A percentile compares a stretch with the other conserved stretches of the same genome.
Conservation (phyloP, 1,284 basidiomycete species). For the Paramarasmius palmivorus region DNA sequence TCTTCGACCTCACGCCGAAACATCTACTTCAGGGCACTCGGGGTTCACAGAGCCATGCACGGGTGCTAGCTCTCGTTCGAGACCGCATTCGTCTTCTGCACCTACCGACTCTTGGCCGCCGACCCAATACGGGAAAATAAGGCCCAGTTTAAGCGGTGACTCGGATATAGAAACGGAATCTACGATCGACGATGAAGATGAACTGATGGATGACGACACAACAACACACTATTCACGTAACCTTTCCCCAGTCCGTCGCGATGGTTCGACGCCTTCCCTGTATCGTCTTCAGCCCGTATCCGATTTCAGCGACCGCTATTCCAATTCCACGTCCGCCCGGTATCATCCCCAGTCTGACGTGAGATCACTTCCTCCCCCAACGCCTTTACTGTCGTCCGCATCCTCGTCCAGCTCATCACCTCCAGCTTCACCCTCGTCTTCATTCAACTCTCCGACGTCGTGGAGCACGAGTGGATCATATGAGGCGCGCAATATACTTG, state of each 20-base stretch:
- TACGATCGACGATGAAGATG: slow-evolving; percentile 6
- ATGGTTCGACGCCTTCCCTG: too few species aligned
- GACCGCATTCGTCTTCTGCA: too few species aligned
- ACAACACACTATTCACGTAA: background rate
- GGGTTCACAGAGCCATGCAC: background rate
- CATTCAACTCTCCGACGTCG: slow-evolving; percentile 28
- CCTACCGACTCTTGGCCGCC: background rate
- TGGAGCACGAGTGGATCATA: too few species aligned
- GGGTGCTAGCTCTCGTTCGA: too few species aligned
- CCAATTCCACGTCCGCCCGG: too few species aligned
- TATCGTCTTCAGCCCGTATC: slow-evolving; percentile 14
- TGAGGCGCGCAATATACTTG: background rate
- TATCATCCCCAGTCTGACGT: slow-evolving; percentile 12
- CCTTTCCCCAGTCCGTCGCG: background rate
- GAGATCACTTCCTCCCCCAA: slow-evolving; percentile 8
- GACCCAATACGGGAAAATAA: background rate
- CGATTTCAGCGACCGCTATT: slow-evolving; percentile 10
- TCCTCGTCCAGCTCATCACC: slow-evolving; percentile 36
- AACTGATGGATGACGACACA: slow-evolving; percentile 7
- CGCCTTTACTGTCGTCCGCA: background rate
- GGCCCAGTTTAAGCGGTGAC: background rate
- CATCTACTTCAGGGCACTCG: background rate
- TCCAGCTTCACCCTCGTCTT: slow-evolving; percentile 26
- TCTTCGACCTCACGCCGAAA: slow-evolving; percentile 2
- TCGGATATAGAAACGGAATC: slow-evolving; percentile 12